A percentile compares a stretch with the other conserved stretches of the same genome.
Conservation (phyloP, 495 filamentous ascomycete genomes). For the Xylaria telfairii region DNA sequence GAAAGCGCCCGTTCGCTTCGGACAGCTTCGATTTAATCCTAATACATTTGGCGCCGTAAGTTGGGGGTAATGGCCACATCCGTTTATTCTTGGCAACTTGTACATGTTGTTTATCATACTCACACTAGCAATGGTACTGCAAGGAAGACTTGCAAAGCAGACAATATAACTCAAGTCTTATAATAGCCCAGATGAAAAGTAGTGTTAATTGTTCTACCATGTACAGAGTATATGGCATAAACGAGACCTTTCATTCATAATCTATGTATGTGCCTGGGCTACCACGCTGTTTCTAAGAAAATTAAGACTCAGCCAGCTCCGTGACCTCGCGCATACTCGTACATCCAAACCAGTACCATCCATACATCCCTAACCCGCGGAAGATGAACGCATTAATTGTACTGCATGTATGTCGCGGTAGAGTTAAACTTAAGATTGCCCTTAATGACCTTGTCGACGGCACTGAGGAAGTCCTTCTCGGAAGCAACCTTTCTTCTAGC, state of each 20-base stretch:
- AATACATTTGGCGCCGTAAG: background rate
- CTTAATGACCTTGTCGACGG: conserved; percentile 99
- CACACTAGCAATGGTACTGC: background rate
- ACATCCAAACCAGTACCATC: conserved; percentile 23
- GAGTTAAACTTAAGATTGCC: conserved; percentile 99
- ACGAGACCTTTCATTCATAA: conserved; percentile 18
- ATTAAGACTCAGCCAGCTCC: background rate
- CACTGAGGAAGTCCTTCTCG: conserved; percentile 98
- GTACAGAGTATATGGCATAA: background rate
- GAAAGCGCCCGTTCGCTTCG: background rate
- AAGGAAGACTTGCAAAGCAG: background rate
- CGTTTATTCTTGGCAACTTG: background rate
- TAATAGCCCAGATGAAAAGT: background rate
- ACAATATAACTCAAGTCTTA: background rate
- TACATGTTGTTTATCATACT: background rate
- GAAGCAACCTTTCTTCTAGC: conserved; percentile 97
- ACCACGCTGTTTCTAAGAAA: conserved; percentile 14
- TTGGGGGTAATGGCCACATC: background rate
- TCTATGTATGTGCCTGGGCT: conserved; percentile 20
- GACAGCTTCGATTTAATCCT: conserved; percentile 13
- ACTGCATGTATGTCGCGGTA: conserved; percentile 98
- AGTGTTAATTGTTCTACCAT: background rate
- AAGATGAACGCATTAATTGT: conserved; percentile 69
- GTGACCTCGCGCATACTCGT: conserved; percentile 29
- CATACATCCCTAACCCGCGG: background rate